Base-by-base conservation (phyloP, 352 stramenopile species). In the Phytopythium oedochilum region DNA sequence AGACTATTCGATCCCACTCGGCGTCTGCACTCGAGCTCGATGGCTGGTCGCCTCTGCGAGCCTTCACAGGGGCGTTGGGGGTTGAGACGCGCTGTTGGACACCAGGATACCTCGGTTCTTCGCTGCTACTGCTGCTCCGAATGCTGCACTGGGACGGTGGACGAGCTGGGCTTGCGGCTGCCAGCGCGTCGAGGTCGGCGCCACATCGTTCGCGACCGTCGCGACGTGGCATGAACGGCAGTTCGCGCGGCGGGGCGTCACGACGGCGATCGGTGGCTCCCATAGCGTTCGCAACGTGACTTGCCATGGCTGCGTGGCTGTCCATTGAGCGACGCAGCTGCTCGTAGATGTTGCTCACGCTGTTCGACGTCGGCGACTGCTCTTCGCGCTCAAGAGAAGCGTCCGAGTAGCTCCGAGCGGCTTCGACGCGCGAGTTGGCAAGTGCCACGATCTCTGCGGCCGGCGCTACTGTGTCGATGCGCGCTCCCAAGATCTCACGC, bases 401-500 rank as follows among this genome's bases (percentile, higher is more conserved):
- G 9, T 23, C 43, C 5, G 1, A 5, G 2, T n/a, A 25, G 3
- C n/a, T 20, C 17, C 23, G 29, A 8, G 17, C 23, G 5, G 44
- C 25, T 10, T 51, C 25, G 6, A 51, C 28, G 2, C 44, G 23
- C 25, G 44, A 51, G 23, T n/a, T 34, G 2, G 44, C 44, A 9
- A 51, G 44, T 3, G 28, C 26, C 15, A 38, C 12, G 8, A 51
- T 26, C 2, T 38, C 44, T 20, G 36, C 14, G 55, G 46, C 31
- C 3, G 42, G 40, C 18, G 28, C 34, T 23, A 71, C 58, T 22
- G 53, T 61, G 63, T 71, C 62, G 48, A 71, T 64, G 15, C 40
- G 57, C 47, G 51, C 61, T 29, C 72, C 61, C 18, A 89, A 68
- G 28, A 92, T 92, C 32, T 86, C 68, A 42, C 68, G 64, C 59